Evolutionary conservation across 768 basidiomycete species (phyloP).

Genomic region (Russula lepida): DNA sequence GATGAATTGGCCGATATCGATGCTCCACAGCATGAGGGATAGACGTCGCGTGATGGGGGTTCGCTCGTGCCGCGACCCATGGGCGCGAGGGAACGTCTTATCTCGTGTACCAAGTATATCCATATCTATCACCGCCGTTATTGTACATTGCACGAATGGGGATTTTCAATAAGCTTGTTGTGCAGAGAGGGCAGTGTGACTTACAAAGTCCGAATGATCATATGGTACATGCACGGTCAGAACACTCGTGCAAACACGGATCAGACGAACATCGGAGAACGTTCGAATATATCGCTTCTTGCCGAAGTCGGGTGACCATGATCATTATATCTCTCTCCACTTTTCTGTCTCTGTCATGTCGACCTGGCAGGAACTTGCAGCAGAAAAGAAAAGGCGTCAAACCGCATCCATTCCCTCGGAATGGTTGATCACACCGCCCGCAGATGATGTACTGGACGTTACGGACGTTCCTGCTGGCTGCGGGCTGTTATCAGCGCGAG

Average conservation of each 20-base stretch:
- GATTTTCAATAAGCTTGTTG: too few species aligned
- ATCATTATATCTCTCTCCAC: neutral
- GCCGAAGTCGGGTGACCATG: too few species aligned
- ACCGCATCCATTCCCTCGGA: slow-evolving; percentile 50
- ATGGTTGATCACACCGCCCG: slow-evolving; percentile 49
- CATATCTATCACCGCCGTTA: neutral
- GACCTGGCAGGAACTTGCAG: slow-evolving; percentile 13
- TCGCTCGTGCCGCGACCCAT: neutral
- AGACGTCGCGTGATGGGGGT: neutral
- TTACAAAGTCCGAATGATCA: neutral
- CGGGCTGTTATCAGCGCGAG: slow-evolving; percentile 47
- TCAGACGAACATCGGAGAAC: neutral
- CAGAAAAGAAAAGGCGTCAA: slow-evolving; percentile 31
- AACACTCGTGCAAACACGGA: too few species aligned
- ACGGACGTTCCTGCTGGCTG: slow-evolving; percentile 44
- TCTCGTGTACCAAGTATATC: neutral
- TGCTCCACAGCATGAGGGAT: neutral
- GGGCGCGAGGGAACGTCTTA: neutral
- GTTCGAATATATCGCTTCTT: too few species aligned
- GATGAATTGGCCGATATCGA: neutral
- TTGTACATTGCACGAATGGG: neutral
- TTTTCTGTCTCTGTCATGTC: slow-evolving; percentile 1
- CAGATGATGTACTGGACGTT: slow-evolving; percentile 44
- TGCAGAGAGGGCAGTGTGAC: too few species aligned
- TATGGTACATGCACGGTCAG: too few species aligned